Evolutionary conservation across 108 stramenopile genomes (phyloP).

Genomic region (Schizochytrium sp.): DNA sequence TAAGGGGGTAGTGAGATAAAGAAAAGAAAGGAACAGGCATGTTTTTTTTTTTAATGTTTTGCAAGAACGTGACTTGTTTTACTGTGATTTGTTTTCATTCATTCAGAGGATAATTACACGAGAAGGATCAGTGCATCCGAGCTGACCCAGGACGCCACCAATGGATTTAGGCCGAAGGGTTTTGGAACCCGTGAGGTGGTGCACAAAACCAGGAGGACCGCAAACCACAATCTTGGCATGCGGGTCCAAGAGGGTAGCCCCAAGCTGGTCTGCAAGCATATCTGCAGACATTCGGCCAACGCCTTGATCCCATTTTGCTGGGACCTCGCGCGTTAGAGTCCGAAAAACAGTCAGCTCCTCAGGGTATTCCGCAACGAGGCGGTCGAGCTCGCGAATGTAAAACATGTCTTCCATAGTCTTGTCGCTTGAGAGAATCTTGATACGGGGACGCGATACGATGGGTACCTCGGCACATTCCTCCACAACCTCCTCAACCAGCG

Average conservation of each 20-base stretch:
- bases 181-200: neutral
- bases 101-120: conserved; percentile 11
- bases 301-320: conserved; percentile 19
- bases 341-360: neutral
- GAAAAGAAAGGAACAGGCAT: no score
- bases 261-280: conserved; percentile 41
- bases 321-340: conserved; percentile 46
- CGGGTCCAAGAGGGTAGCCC: neutral
- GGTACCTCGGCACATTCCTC: neutral
- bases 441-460: neutral
- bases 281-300: conserved; percentile 36
- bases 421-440: conserved; percentile 43
- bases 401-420: conserved; percentile 31
- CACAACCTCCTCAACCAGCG: neutral
- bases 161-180: neutral
- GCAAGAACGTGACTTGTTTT: no score
- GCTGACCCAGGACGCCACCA: neutral
- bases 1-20: no score
- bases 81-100: neutral
- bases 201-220: conserved; percentile 35
- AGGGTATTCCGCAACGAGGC: neutral
- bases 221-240: conserved; percentile 34
- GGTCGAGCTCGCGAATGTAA: conserved; percentile 47
- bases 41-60: no score
- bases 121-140: neutral